These are phyloP conservation scores for Colletotrichum theobromicola DNA, from an alignment of 2,329 filamentous ascomycete species.

Conservation along the genomic window DNA sequence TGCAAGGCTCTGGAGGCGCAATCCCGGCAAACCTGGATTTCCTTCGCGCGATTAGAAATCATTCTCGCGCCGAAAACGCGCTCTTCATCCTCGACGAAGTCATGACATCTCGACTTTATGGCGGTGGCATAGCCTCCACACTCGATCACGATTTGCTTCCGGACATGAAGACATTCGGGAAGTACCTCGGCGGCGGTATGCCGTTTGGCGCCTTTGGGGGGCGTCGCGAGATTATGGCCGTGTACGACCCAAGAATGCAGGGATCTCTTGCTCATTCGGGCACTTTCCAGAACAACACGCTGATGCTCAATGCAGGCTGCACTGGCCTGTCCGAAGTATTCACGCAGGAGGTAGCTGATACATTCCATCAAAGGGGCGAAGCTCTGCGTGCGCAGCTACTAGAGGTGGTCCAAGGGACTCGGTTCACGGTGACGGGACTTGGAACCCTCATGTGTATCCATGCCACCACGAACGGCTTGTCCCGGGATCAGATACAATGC, in stretches of 20 bases:
- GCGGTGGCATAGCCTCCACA: neutral
- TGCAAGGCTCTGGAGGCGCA: neutral
- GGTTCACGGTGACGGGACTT: neutral
- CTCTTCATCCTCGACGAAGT: neutral
- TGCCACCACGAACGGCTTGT: neutral
- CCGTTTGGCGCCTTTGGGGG: slow-evolving; percentile 66
- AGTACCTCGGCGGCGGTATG: slow-evolving; percentile 64
- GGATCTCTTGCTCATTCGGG: slow-evolving; percentile 54
- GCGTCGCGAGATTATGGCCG: slow-evolving; percentile 51
- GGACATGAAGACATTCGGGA: slow-evolving; percentile 61
- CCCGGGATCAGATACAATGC: neutral
- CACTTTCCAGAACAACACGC: slow-evolving; percentile 66
- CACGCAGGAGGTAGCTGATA: neutral
- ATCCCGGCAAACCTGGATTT: neutral
- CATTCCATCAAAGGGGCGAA: neutral
- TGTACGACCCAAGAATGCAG: slow-evolving; percentile 45
- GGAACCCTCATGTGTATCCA: neutral
- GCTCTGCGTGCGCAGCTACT: neutral
- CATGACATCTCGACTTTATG: neutral
- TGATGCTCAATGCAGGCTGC: neutral
- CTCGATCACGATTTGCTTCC: neutral
- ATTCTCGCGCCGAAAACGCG: neutral
- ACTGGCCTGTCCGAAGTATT: neutral
- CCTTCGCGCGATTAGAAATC: neutral
- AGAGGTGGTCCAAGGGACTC: neutral